Base-by-base conservation (phyloP, 768 basidiomycete species). In the Cystobasidiopsis lactophilus region DNA sequence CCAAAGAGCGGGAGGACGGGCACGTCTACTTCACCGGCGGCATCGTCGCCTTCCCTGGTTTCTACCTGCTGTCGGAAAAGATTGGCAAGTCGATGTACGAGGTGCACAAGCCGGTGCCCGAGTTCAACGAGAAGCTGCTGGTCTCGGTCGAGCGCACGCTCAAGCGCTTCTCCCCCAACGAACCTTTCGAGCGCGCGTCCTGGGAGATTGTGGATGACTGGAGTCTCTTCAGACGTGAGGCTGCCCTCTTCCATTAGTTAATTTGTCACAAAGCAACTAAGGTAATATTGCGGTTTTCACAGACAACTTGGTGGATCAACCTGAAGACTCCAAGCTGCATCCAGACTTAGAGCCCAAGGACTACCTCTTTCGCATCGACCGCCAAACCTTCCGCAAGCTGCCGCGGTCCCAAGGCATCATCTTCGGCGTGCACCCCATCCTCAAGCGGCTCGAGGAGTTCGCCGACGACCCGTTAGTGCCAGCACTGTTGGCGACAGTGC, bases 311-410 rank as follows among this genome's bases (percentile, higher is more conserved):
- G 40, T 52, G 24, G 23, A 27, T 5, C 52, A 54, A 2, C 21
- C 44, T 49, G 50, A 40, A 3, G 38, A 47, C 18, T 50, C 35
- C 13, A 48, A 44, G 19, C 45, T 54, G 31, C 45, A 52, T 11
- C 58, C 57, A 11, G 54, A 57, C 27, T 41, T 65, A 27, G 59
- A 65, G 16, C 63, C 66, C 21, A 59, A 65, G 49, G 67, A 68
- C 45, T 56, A 65, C 23, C 64, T 59, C 55, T 61, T 68, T 46
- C 64, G 67, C 24, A 62, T 66, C 52, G 66, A 68, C 55, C 63
- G 66, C 54, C 66, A 69, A 55, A 67, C 67, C 9, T 69, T 69
- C 58, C 63, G 68, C 54, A 69, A 69, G 59, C 63, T 69, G 0
- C 68, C 67, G 3, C 56, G 58, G 16, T 57, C 64, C 2, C 52